phyloP scores from a whole-genome alignment of 345 rosid genomes.

The Melaleuca alternifolia region DNA sequence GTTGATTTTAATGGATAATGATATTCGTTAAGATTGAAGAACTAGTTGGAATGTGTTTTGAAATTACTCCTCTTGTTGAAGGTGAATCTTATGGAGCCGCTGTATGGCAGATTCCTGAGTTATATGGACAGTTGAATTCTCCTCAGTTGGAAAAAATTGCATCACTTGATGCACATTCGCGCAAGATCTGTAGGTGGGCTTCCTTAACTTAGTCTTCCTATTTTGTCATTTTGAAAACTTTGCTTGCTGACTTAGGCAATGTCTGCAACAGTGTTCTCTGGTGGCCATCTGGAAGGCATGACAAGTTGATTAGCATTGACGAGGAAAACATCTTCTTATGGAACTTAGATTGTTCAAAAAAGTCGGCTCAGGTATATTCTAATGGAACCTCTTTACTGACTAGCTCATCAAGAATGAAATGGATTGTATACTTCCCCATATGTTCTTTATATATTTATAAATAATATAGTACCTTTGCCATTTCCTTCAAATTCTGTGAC shows the following conservation, averaged over 20 bases:
- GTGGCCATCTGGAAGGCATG: conserved; percentile 87
- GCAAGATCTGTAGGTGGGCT: conserved; percentile 79
- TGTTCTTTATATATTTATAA: background rate
- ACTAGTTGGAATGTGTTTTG: background rate
- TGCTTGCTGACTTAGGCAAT: background rate
- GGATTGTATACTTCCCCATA: background rate
- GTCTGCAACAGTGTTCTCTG: conserved; percentile 45
- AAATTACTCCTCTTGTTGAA: conserved; percentile 9
- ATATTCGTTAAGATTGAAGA: background rate
- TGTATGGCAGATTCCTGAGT: conserved; percentile 94
- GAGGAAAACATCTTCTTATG: conserved; percentile 65
- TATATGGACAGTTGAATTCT: conserved; percentile 74
- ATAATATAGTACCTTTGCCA: background rate
- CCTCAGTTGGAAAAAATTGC: conserved; percentile 79
- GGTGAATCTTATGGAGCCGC: conserved; percentile 89
- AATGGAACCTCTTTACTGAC: background rate
- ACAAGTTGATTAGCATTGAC: conserved; percentile 79
- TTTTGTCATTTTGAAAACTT: background rate
- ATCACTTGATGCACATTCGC: conserved; percentile 68
- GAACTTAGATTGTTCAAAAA: conserved; percentile 69
- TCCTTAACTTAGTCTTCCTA: background rate
- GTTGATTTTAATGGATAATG: background rate
- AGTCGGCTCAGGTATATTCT: conserved; percentile 57
- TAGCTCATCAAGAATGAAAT: background rate
- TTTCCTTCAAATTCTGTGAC: background rate